phyloP scores from a whole-genome alignment of 495 filamentous ascomycete genomes.

The Penicillium lividum region DNA sequence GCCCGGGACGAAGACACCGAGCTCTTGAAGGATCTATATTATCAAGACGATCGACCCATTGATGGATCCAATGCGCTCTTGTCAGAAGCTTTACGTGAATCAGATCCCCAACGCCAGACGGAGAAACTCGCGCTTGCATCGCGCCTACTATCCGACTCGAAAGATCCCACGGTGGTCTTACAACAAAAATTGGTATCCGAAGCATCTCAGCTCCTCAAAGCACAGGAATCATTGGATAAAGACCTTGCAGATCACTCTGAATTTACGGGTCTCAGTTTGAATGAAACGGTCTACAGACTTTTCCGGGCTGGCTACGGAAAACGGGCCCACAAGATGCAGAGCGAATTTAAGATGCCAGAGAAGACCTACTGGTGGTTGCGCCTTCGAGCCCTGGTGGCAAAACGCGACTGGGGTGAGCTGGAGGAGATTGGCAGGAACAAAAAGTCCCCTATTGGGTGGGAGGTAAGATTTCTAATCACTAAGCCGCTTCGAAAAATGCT shows the following conservation, averaged over 20 bases:
- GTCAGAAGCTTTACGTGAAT: conserved; percentile 71
- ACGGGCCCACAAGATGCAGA: conserved; percentile 79
- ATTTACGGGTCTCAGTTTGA: conserved; percentile 80
- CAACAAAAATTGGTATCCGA: conserved; percentile 79
- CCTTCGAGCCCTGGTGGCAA: conserved; percentile 83
- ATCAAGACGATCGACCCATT: conserved; percentile 90
- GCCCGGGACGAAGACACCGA: conserved; percentile 76
- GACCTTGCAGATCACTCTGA: conserved; percentile 66
- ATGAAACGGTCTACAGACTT: conserved; percentile 87
- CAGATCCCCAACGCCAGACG: conserved; percentile 58
- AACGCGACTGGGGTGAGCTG: conserved; percentile 87
- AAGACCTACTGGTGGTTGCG: conserved; percentile 89
- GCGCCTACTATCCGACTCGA: conserved; percentile 79
- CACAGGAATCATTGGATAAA: conserved; percentile 81
- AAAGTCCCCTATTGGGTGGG: conserved; percentile 96
- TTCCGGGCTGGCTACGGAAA: conserved; percentile 73
- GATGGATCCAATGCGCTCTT: conserved; percentile 89
- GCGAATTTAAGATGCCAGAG: conserved; percentile 90
- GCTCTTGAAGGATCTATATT: conserved; percentile 92
- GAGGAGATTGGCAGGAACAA: conserved; percentile 71
- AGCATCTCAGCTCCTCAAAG: conserved; percentile 71
- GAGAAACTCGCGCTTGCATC: conserved; percentile 87
- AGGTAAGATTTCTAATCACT: conserved; percentile 53
- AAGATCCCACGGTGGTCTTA: conserved; percentile 65
- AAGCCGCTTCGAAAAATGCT: conserved; percentile 20